These are phyloP conservation scores for Leccinum longicurvipes DNA, from an alignment of 768 basidiomycete species.

Conservation along the genomic window DNA sequence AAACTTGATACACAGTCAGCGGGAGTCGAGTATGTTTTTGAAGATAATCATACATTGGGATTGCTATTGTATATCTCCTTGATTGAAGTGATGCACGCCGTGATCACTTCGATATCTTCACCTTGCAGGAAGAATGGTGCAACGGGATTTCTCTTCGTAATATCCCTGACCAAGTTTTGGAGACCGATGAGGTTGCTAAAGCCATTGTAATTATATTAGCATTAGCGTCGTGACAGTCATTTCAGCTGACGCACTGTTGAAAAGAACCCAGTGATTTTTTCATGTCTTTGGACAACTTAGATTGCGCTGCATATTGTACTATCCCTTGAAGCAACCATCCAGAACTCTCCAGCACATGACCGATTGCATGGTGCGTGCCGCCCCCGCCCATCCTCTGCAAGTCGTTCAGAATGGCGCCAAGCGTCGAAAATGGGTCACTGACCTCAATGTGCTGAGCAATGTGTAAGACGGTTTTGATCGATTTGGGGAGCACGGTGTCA, in stretches of 20 bases:
- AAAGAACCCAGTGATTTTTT: conserved; percentile 3
- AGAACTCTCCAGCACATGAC: conserved; percentile 11
- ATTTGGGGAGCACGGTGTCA: conserved; percentile 4
- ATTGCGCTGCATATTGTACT: neutral
- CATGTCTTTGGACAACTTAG: neutral
- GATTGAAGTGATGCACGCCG: conserved; percentile 10
- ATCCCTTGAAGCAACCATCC: conserved; percentile 15
- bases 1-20: neutral
- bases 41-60: neutral
- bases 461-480: conserved; percentile 6
- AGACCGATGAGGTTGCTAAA: conserved; percentile 9
- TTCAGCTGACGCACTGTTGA: neutral
- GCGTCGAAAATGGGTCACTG: neutral
- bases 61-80: neutral
- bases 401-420: neutral
- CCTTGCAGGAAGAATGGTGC: conserved; percentile 11
- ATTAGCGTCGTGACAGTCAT: no score
- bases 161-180: conserved; percentile 4
- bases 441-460: conserved; percentile 12
- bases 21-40: neutral
- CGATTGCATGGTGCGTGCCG: conserved; percentile 13
- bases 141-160: neutral
- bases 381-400: conserved; percentile 7
- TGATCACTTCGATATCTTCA: conserved; percentile 7
- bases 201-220: neutral